These are phyloP conservation scores for Bothriochloa decipiens DNA, from an alignment of 176 grass and related monocot species.

Conservation along the genomic window DNA sequence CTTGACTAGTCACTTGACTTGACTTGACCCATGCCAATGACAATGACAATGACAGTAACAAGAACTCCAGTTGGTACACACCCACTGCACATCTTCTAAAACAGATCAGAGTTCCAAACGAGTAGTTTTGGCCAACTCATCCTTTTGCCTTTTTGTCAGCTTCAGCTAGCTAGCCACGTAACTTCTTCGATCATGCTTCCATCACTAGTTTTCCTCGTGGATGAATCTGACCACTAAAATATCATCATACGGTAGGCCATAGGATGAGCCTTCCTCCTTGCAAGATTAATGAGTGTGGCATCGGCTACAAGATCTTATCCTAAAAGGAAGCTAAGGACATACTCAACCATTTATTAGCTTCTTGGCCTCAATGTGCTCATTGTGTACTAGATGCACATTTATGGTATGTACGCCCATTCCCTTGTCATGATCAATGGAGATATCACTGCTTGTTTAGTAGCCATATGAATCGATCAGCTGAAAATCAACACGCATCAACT, in stretches of 20 bases:
- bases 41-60: slow-evolving; percentile 3
- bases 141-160: not conserved
- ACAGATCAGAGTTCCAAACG: not conserved
- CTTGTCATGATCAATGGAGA: too few relatives aligned
- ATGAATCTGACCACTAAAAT: not conserved
- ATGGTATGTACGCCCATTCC: too few relatives aligned
- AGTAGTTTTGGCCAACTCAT: not conserved
- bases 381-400: too few relatives aligned
- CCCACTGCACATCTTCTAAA: slow-evolving; percentile 44
- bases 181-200: slow-evolving; percentile 49
- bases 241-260: slow-evolving; percentile 2
- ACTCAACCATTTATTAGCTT: not conserved
- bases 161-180: not conserved
- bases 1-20: not conserved
- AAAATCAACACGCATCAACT: not conserved
- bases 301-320: not conserved
- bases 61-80: slow-evolving; percentile 47
- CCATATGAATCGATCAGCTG: not conserved
- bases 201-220: slow-evolving; percentile 29
- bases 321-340: not conserved
- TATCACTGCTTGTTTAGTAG: not conserved
- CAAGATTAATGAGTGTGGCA: slow-evolving; percentile 25
- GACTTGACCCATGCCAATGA: not conserved
- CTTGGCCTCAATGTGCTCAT: too few relatives aligned
- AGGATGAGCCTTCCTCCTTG: not conserved